Evolutionary conservation across 495 filamentous ascomycete genomes (phyloP).

Genomic region (Parathielavia hyrcaniae): DNA sequence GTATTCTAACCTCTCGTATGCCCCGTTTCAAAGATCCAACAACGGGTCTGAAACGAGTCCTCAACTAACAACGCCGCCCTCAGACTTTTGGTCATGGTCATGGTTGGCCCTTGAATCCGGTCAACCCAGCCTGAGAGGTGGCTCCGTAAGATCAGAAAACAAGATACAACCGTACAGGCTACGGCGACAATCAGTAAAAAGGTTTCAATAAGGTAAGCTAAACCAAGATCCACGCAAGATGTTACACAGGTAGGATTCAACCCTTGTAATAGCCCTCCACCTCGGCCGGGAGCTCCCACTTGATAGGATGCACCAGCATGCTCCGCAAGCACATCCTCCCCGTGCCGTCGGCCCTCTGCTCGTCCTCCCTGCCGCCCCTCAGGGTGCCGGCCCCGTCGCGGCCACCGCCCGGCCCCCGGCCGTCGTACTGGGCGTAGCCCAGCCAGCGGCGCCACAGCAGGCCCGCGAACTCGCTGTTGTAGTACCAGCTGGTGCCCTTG

Average conservation of each 20-base stretch:
- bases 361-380: conserved; percentile 67
- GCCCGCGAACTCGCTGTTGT: conserved; percentile 77
- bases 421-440: conserved; percentile 62
- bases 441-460: conserved; percentile 86
- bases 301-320: conserved; percentile 89
- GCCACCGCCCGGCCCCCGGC: conserved; percentile 62
- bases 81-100: neutral
- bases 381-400: conserved; percentile 47
- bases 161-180: neutral
- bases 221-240: neutral
- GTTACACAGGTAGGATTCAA: neutral
- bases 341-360: conserved; percentile 45
- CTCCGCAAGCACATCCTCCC: conserved; percentile 85
- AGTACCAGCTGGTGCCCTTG: conserved; percentile 86
- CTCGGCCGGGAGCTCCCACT: conserved; percentile 50
- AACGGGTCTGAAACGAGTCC: neutral
- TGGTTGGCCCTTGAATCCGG: neutral
- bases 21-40: neutral
- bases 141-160: neutral
- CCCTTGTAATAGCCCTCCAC: neutral
- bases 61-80: neutral
- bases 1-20: no score
- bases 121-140: neutral
- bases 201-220: neutral
- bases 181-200: neutral